Conservation (phyloP, 805 yeast species). For the Isabelozyma gotoi region DNA sequence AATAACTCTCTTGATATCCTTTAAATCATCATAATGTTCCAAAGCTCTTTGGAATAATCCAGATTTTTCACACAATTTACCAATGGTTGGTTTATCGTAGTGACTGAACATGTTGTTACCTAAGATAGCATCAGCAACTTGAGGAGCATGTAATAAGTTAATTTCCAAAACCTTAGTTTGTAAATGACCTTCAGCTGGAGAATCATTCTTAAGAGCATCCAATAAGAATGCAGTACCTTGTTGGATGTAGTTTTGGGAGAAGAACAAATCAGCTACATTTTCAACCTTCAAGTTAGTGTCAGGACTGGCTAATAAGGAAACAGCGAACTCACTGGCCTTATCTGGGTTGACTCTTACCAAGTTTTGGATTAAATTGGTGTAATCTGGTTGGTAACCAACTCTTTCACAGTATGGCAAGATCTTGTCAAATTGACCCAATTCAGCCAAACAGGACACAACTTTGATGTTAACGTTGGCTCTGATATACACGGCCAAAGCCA, state of each 20-base stretch:
- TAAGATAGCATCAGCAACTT: conserved; percentile 97
- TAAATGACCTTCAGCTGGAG: conserved; percentile 91
- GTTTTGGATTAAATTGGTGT: conserved; percentile 83
- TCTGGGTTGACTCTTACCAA: conserved; percentile 94
- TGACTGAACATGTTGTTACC: conserved; percentile 95
- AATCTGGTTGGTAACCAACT: conserved; percentile 87
- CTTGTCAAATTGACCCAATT: conserved; percentile 94
- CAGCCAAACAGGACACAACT: conserved; percentile 90
- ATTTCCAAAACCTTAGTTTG: conserved; percentile 94
- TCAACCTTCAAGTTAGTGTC: conserved; percentile 71
- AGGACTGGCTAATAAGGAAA: conserved; percentile 67
- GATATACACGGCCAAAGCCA: conserved; percentile 89
- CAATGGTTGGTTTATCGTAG: conserved; percentile 91
- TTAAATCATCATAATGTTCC: conserved; percentile 91
- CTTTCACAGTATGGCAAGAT: conserved; percentile 91
- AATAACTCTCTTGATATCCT: conserved; percentile 92
- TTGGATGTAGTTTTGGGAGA: conserved; percentile 90
- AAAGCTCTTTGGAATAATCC: conserved; percentile 94
- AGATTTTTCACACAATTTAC: conserved; percentile 91
- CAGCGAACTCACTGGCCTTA: conserved; percentile 95
- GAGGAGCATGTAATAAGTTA: conserved; percentile 94
- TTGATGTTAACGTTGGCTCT: conserved; percentile 81
- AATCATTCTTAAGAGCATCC: conserved; percentile 91
- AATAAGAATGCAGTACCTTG: conserved; percentile 97
- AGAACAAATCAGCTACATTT: conserved; percentile 87